A percentile compares a stretch with the other conserved stretches of the same genome.
phyloP scores from a whole-genome alignment of 768 basidiomycete genomes.

The Lentinus brumalis region DNA sequence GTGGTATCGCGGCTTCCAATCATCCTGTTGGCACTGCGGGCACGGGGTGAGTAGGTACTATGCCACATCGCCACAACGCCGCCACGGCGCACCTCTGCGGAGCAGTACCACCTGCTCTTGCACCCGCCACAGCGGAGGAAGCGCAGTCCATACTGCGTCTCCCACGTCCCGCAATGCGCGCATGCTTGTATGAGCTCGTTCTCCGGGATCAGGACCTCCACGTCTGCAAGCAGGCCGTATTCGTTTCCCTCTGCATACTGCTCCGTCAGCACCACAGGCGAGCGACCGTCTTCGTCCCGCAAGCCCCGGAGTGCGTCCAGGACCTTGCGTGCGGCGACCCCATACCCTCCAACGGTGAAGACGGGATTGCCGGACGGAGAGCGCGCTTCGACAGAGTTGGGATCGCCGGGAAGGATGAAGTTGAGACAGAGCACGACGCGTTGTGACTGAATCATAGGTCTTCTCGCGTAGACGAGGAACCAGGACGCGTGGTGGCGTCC shows the following conservation, averaged over 20 bases:
- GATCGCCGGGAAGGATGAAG: background rate
- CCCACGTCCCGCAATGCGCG: constrained; percentile 16
- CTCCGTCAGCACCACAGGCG: background rate
- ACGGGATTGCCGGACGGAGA: background rate
- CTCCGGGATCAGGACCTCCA: background rate
- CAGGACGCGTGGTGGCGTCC: constrained; percentile 12
- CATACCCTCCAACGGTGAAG: constrained; percentile 3
- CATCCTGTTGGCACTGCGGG: constrained; percentile 4
- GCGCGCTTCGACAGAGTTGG: background rate
- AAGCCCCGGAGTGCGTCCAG: background rate
- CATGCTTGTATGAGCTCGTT: constrained; percentile 3
- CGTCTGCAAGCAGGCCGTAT: background rate
- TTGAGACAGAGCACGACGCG: constrained; percentile 1
- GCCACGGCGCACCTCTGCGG: background rate
- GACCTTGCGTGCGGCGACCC: background rate
- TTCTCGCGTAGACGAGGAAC: constrained; percentile 3
- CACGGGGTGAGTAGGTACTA: background rate
- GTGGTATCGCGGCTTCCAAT: constrained; percentile 7
- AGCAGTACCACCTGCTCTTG: constrained; percentile 13
- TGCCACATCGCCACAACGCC: no score
- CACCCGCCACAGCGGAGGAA: constrained; percentile 6
- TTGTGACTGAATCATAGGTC: no score
- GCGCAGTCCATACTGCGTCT: background rate
- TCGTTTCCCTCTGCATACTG: background rate
- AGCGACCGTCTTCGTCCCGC: background rate